These are phyloP conservation scores for Pouteria campechiana DNA, from an alignment of 179 eudicot genomes.

Conservation along the genomic window DNA sequence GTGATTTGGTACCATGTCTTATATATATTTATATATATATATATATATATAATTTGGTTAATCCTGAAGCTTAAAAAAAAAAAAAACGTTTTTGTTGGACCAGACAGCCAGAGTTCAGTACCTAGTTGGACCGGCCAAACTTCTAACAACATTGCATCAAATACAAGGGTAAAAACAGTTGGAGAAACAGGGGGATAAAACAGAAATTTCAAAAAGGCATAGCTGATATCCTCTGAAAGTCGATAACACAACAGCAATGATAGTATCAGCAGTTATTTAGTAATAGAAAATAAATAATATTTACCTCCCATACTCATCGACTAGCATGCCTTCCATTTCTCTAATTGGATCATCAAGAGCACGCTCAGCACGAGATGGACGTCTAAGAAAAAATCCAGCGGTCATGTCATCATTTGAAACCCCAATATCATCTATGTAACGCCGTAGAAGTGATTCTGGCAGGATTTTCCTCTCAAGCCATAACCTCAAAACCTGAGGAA, in stretches of 20 bases:
- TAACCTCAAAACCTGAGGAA: constrained; percentile 59
- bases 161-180: background rate
- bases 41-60: too few species aligned
- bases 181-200: background rate
- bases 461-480: constrained; percentile 97
- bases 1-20: too few species aligned
- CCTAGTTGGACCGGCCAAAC: too few species aligned
- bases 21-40: too few species aligned
- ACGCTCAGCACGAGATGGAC: constrained; percentile 83
- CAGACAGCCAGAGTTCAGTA: too few species aligned
- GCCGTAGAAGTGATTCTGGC: constrained; percentile 78
- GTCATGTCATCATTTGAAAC: constrained; percentile 51
- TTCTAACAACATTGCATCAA: background rate
- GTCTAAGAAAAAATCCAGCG: constrained; percentile 51
- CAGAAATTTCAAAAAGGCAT: background rate
- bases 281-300: constrained; percentile 5
- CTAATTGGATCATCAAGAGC: constrained; percentile 94
- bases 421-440: constrained; percentile 65
- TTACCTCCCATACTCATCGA: constrained; percentile 99
- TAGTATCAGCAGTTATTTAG: too few species aligned
- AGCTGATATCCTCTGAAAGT: too few species aligned
- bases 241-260: too few species aligned
- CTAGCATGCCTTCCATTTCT: constrained; percentile 97
- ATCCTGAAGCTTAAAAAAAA: too few species aligned
- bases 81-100: too few species aligned